A percentile compares a stretch with the other conserved stretches of the same genome.
Conservation (phyloP, 768 basidiomycete species). For the Boletus sp. region DNA sequence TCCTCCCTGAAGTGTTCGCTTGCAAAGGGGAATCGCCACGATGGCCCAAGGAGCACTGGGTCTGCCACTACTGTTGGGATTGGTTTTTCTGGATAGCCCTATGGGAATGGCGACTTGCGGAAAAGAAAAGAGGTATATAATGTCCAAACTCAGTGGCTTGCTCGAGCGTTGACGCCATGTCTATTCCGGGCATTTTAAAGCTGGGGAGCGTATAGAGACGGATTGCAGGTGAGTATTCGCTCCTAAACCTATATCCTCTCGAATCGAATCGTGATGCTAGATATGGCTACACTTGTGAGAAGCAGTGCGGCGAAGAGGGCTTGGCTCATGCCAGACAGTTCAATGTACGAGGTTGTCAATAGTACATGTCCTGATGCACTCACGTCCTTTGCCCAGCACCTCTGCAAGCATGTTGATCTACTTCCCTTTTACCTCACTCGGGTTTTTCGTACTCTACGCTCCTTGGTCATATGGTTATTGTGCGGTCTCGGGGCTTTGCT, state of each 20-base stretch:
- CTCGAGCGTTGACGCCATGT: too few relatives aligned
- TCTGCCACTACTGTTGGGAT: neutral
- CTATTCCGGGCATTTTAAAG: too few relatives aligned
- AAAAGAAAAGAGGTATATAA: too few relatives aligned
- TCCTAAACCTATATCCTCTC: neutral
- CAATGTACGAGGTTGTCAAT: neutral
- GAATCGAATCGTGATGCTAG: neutral
- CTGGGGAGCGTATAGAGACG: neutral
- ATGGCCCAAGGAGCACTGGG: neutral
- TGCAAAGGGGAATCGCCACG: neutral
- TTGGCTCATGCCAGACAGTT: neutral
- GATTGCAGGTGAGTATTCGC: slow-evolving; percentile 2
- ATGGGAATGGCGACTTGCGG: neutral
- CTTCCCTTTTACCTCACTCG: too few relatives aligned
- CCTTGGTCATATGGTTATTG: neutral
- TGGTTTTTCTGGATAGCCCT: neutral
- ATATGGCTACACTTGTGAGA: slow-evolving; percentile 2
- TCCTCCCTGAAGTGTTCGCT: neutral
- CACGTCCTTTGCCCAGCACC: neutral
- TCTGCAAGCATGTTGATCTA: neutral
- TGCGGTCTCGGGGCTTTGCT: too few relatives aligned
- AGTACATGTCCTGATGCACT: neutral
- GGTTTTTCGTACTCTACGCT: neutral
- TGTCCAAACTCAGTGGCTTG: too few relatives aligned
- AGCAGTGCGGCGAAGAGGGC: neutral